Conservation (phyloP, 139 green algal genomes). For the Gonium pectorale region DNA sequence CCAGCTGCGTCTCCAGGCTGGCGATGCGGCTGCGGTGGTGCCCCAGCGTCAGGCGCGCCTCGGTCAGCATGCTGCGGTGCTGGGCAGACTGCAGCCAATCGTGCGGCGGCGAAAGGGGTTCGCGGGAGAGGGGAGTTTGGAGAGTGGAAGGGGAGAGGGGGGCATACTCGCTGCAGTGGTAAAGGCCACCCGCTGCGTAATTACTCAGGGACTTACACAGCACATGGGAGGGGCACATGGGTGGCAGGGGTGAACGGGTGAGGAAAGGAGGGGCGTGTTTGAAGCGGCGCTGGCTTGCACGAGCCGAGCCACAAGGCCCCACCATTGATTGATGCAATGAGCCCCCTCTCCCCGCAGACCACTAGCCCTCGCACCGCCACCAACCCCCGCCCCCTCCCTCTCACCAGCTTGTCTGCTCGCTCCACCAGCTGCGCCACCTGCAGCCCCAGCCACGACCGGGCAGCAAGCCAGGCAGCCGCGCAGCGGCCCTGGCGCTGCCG, state of each 20-base stretch:
- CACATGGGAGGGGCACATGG: too few species aligned
- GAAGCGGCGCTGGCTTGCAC: too few species aligned
- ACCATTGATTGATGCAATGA: too few species aligned
- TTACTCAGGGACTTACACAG: too few species aligned
- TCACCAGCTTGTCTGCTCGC: conserved; percentile 12
- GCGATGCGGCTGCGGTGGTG: not conserved
- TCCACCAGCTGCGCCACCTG: not conserved
- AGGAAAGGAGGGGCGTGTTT: too few species aligned
- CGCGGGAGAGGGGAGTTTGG: not conserved
- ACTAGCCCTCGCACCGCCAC: not conserved
- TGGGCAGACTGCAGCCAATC: not conserved
- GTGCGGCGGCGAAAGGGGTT: not conserved
- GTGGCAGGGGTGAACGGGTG: too few species aligned
- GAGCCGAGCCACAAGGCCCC: too few species aligned
- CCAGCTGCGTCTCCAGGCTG: not conserved
- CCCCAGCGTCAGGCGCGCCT: not conserved
- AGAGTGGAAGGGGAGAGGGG: not conserved
- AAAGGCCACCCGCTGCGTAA: too few species aligned
- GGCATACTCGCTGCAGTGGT: too few species aligned
- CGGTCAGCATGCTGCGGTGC: not conserved
- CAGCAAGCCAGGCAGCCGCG: not conserved
- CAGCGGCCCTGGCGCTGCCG: not conserved
- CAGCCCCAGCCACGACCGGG: not conserved
- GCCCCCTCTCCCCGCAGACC: too few species aligned
- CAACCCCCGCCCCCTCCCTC: not conserved